A percentile compares a stretch with the other conserved stretches of the same genome.
Evolutionary conservation across 768 basidiomycete species (phyloP).

Genomic region (Lactarius pseudohatsudake): DNA sequence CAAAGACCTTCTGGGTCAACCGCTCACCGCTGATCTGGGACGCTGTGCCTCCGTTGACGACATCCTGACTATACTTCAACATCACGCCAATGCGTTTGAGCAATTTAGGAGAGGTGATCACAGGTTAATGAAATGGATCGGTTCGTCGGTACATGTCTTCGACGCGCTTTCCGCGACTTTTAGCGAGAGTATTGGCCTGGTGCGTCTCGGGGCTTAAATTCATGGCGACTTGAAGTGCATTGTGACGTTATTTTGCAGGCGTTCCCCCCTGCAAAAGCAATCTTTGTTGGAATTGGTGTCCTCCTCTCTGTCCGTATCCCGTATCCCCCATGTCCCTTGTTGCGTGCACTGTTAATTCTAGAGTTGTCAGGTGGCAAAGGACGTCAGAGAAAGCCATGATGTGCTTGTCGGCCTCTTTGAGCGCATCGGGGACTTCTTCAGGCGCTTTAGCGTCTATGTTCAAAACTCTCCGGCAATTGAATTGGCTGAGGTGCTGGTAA

Average conservation of each 20-base stretch:
- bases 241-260: not conserved
- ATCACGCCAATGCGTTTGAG: not conserved
- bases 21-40: not conserved
- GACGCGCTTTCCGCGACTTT: not conserved
- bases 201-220: not conserved
- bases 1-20: not conserved
- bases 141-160: not conserved
- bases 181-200: not conserved
- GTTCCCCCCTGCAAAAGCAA: conserved; percentile 9
- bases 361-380: not conserved
- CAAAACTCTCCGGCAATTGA: not conserved
- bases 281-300: not conserved
- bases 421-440: conserved; percentile 4
- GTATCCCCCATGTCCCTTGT: not conserved
- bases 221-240: not conserved
- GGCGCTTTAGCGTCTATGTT: conserved; percentile 1
- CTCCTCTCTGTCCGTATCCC: conserved; percentile 1
- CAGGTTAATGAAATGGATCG: not conserved
- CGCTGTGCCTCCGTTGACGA: not conserved
- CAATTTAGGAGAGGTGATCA: not conserved
- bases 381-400: not conserved
- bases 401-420: conserved; percentile 2
- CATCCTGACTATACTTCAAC: not conserved
- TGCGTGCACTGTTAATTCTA: not conserved
- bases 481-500: conserved; percentile 1